Base-by-base conservation (phyloP, 768 basidiomycete species). In the Boletales sp. region DNA sequence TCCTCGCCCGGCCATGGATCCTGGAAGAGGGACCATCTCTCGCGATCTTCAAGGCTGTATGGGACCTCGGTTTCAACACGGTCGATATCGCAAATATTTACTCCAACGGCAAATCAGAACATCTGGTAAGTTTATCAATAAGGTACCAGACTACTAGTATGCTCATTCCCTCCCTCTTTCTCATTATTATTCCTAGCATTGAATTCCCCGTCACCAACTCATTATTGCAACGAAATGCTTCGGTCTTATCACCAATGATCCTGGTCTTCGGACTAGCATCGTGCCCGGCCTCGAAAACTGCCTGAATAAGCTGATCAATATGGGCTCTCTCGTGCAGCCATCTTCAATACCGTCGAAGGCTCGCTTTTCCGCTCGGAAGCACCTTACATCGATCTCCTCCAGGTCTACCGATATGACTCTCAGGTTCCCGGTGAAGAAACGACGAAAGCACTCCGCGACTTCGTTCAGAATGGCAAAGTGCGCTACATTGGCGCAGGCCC, bases 361-460 rank as follows among this genome's bases (percentile, higher is more conserved):
- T 73, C 70, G 0, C 67, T 74, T 7, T 54, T 47, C 18, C 70
- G 74, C 5, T 59, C 74, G 18, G 51, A 62, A 18, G 74, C 72
- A 3, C 25, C 67, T n/a, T 71, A 71, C 53, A 49, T 74, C 39
- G 72, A 73, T 42, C 59, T 74, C 6, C 64, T 80, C 36, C 78
- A 78, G 51, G 72, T 77, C 33, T 78, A 79, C 41, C 59, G 70
- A 14, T 75, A 67, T 34, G 78, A 78, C 46, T 31, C 57, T 7
- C 48, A 52, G 0, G 69, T 71, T 0, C 65, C 77, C 7, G 49
- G 64, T 0, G 71, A 71, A 44, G 77, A 79, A 59, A 80, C 71
- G 0, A 78, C 78, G 77, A 72, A 73, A 43, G 78, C 77, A 1
- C 63, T 79, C 7, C 74, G 78, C 48, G 79, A 79, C 53, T 70